phyloP scores from a whole-genome alignment of 441 rosid genomes.

The Pelargonium exstipulatum region DNA sequence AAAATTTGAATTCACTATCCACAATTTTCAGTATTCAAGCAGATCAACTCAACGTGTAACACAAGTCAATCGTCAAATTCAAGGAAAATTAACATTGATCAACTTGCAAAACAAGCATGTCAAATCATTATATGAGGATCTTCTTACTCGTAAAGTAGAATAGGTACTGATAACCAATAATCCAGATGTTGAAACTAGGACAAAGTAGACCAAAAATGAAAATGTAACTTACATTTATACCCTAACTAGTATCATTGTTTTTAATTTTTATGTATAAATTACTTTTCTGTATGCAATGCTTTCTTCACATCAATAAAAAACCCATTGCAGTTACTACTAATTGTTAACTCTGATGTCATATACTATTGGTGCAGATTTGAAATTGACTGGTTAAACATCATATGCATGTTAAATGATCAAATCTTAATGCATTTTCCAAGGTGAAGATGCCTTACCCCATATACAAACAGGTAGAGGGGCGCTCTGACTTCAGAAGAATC shows the following conservation, averaged over 20 bases:
- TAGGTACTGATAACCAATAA: neutral
- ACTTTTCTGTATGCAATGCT: too few relatives aligned
- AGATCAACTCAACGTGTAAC: neutral
- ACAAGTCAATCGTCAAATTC: neutral
- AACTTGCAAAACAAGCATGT: slow-evolving; percentile 3
- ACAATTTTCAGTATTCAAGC: neutral
- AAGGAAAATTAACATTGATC: neutral
- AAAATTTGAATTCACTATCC: slow-evolving; percentile 11
- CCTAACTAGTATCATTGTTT: too few relatives aligned
- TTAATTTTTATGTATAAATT: too few relatives aligned
- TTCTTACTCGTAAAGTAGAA: neutral
- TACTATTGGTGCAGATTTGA: neutral
- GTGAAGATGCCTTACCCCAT: slow-evolving; percentile 55
- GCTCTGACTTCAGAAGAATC: slow-evolving; percentile 30
- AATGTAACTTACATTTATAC: too few relatives aligned
- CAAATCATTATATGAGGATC: neutral
- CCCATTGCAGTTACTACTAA: neutral
- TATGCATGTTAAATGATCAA: slow-evolving; percentile 4
- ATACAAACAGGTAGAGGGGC: slow-evolving; percentile 43
- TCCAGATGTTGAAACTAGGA: neutral
- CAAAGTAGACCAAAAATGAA: neutral
- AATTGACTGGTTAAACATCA: slow-evolving; percentile 1
- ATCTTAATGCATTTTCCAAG: slow-evolving; percentile 7
- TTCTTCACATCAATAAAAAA: neutral
- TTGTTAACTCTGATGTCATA: neutral